phyloP scores from a whole-genome alignment of 1,139 yeast species.

The Suhomyces bolitotheri region DNA sequence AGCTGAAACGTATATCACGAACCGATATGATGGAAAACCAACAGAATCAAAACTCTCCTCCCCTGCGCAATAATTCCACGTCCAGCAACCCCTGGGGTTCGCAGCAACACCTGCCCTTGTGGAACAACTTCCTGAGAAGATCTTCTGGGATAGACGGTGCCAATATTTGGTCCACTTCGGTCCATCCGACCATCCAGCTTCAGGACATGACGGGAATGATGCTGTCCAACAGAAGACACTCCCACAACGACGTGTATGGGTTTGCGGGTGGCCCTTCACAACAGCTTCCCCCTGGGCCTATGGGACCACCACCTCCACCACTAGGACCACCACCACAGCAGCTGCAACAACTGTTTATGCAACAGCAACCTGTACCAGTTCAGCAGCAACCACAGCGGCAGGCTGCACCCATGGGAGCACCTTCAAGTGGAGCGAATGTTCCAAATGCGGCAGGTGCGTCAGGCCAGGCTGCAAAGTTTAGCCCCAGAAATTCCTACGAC shows the following conservation, averaged over 20 bases:
- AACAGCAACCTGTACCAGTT: background rate
- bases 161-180: conserved; percentile 15
- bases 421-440: too few species aligned
- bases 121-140: conserved; percentile 7
- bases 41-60: too few species aligned
- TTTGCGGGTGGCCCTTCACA: conserved; percentile 1
- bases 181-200: conserved; percentile 6
- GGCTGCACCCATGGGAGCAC: too few species aligned
- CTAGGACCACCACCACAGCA: background rate
- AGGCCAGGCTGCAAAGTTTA: background rate
- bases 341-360: background rate
- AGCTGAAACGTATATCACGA: too few species aligned
- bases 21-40: too few species aligned
- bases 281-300: background rate
- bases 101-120: conserved; percentile 9
- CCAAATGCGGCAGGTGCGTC: background rate
- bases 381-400: background rate
- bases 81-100: background rate
- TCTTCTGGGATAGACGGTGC: conserved; percentile 13
- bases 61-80: background rate
- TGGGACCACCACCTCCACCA: conserved; percentile 1
- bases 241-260: conserved; percentile 26
- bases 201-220: conserved; percentile 7
- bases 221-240: conserved; percentile 24
- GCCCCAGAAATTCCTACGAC: background rate